Base-by-base conservation (phyloP, 2,329 filamentous ascomycete genomes). In the Hymenotorrendiella dingleyae region DNA sequence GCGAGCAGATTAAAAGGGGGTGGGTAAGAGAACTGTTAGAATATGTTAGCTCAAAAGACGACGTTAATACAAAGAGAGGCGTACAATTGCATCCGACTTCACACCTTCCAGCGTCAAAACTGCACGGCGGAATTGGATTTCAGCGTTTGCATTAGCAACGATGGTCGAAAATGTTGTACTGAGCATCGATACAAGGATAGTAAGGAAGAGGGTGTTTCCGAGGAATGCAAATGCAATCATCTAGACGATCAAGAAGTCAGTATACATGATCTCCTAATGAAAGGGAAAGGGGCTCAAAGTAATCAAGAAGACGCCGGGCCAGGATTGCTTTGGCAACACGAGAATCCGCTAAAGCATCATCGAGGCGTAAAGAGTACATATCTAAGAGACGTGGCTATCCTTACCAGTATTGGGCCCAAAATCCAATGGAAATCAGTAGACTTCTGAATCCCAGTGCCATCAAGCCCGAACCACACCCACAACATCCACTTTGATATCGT, bases 401-500 rank as follows among this genome's bases (percentile, higher is more conserved):
- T n/a, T n/a, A n/a, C n/a, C 19, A 93, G 67, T 2, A 78, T 72
- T 0, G 87, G 87, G 0, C 87, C 87, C 1, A 93, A 70, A n/a
- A 89, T 66, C 71, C 78, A 78, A 64, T 94, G 86, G 57, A 93
- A 87, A 44, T 86, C 78, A 17, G 75, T 71, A 55, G 73, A 73
- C 45, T 71, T 67, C 48, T 73, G 65, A 26, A 78, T 74, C 2
- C 74, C 28, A 65, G 48, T 59, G 4, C 52, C 87, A 54, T 93
- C 87, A 2, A 94, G 75, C 2, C 87, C 87, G 58, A 94, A 93
- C 87, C 87, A 94, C 50, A 94, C 90, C 75, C 85, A 93, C 2
- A 93, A 75, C 86, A 94, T 91, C 87, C 87, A 94, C 63, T 90
- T 89, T 33, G 80, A 80, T 48, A 93, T 89, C 1, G 82, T 86